Evolutionary conservation across 495 filamentous ascomycete genomes (phyloP), one percentile per base, ranked within the genome.

Genomic region (Talaromyces trachyspermus): DNA sequence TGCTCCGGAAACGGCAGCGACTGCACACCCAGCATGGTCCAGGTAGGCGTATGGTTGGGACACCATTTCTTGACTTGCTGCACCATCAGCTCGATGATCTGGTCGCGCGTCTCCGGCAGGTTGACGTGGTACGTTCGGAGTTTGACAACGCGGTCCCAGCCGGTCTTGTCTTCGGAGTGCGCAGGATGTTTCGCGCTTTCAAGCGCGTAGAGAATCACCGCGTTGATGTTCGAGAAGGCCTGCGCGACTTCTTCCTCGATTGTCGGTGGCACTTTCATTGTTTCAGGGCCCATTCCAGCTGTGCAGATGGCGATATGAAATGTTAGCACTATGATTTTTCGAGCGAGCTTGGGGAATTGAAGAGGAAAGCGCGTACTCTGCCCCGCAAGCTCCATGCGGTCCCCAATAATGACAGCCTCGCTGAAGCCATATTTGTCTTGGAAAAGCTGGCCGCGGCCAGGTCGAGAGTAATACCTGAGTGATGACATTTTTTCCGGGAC

Each of bases 221-320:
- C 42, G 33, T 54, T 42, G 29, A 54, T 50, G 22, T 54, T 54
- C 25, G 18, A 19, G 51, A 54, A 54, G 14, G 51, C 47, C n/a
- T 50, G 47, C 6, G 51, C 47, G 43, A 54, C 39, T 46, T 54
- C 26, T 26, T 54, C 47, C n/a, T 50, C 51, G 17, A 54, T 23
- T 1, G 42, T 50, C 4, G 51, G 19, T 1, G 51, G 44, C 9
- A 45, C 49, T 24, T 43, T 15, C 29, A 17, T 32, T 8, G 47
- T 49, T 23, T 43, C 39, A 14, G 51, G 51, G 26, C 42, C 23
- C 40, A 54, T 54, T 12, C 51, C 51, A 15, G 47, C 51, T 53
- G 36, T 38, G 10, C 36, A 17, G 19, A 41, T 26, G 35, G 37
- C 32, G 27, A 30, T 30, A 30, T 30, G 6, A 30, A 12, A 7